A percentile compares a stretch with the other conserved stretches of the same genome.
phyloP scores from a whole-genome alignment of 2,329 filamentous ascomycete genomes.

The Chaetomium sp. region DNA sequence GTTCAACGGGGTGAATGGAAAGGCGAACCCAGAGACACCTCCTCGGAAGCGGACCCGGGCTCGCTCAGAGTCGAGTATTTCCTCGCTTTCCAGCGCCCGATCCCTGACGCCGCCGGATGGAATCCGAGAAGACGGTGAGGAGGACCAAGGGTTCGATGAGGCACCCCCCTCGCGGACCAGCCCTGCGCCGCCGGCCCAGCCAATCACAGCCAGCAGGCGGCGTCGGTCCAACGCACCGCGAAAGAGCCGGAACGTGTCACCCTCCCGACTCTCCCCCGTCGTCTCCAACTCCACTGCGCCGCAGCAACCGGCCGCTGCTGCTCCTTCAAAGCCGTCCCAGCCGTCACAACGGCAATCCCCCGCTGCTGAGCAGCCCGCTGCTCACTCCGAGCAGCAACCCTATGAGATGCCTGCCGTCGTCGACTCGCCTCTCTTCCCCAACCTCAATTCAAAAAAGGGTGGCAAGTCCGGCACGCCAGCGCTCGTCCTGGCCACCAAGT shows the following conservation, averaged over 20 bases:
- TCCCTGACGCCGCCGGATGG: constrained; percentile 38
- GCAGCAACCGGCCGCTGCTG: constrained; percentile 23
- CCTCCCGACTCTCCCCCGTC: constrained; percentile 30
- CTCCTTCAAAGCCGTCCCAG: constrained; percentile 12
- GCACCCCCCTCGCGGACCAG: constrained; percentile 33
- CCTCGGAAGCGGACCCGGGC: constrained; percentile 34
- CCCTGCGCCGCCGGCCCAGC: constrained; percentile 33
- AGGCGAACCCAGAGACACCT: constrained; percentile 32
- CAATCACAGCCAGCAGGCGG: constrained; percentile 36
- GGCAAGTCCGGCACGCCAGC: constrained; percentile 30
- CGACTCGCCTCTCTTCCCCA: constrained; percentile 35
- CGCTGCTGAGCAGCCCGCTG: constrained; percentile 28
- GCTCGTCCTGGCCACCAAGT: constrained; percentile 33
- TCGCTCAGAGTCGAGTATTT: constrained; percentile 37
- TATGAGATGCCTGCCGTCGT: constrained; percentile 37
- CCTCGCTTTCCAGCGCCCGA: constrained; percentile 41
- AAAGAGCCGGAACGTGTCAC: constrained; percentile 39
- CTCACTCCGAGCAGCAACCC: constrained; percentile 32
- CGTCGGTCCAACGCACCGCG: constrained; percentile 37
- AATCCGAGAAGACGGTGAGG: constrained; percentile 28
- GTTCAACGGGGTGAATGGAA: constrained; percentile 33
- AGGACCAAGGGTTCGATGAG: constrained; percentile 27
- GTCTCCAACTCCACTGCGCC: constrained; percentile 26
- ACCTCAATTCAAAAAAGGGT: constrained; percentile 39
- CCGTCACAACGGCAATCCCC: constrained; percentile 24